phyloP scores from a whole-genome alignment of 2,329 filamentous ascomycete genomes.

The Paecilomyces dactylethromorphus region DNA sequence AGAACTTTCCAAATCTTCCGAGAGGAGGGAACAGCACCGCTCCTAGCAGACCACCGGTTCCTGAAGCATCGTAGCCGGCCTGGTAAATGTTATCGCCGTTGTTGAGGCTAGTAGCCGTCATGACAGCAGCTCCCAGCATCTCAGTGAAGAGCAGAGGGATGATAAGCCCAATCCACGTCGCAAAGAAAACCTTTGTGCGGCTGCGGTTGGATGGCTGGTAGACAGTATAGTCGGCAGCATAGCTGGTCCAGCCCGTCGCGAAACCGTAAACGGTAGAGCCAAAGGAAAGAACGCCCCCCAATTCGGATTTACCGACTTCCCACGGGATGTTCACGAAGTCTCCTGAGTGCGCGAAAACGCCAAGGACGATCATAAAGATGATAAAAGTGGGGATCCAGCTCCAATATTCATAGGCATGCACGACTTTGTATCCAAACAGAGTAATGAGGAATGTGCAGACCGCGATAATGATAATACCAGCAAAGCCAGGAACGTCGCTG shows the following conservation, averaged over 20 bases:
- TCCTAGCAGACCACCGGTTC: conserved; percentile 61
- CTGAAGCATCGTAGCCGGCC: conserved; percentile 49
- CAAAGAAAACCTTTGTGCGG: conserved; percentile 58
- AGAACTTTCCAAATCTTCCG: conserved; percentile 66
- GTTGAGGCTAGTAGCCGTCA: conserved; percentile 56
- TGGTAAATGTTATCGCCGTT: conserved; percentile 49
- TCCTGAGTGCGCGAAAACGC: conserved; percentile 60
- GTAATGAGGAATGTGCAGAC: conserved; percentile 61
- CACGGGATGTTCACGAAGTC: conserved; percentile 59
- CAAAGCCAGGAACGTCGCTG: conserved; percentile 60
- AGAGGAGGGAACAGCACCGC: conserved; percentile 58
- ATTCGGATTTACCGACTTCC: conserved; percentile 51
- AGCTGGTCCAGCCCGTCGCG: conserved; percentile 66
- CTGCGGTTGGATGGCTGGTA: conserved; percentile 63
- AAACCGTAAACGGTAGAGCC: conserved; percentile 62
- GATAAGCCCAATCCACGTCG: conserved; percentile 63
- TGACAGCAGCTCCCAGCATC: conserved; percentile 65
- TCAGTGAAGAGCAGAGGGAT: conserved; percentile 67
- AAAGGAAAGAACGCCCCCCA: conserved; percentile 59
- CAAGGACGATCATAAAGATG: conserved; percentile 66
- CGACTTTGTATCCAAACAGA: conserved; percentile 69
- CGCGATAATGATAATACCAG: conserved; percentile 69
- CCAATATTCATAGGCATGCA: conserved; percentile 71
- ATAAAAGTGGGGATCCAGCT: conserved; percentile 68
- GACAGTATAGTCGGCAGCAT: conserved; percentile 72